phyloP scores from a whole-genome alignment of 2,329 filamentous ascomycete species.

The Colletotrichum lini region DNA sequence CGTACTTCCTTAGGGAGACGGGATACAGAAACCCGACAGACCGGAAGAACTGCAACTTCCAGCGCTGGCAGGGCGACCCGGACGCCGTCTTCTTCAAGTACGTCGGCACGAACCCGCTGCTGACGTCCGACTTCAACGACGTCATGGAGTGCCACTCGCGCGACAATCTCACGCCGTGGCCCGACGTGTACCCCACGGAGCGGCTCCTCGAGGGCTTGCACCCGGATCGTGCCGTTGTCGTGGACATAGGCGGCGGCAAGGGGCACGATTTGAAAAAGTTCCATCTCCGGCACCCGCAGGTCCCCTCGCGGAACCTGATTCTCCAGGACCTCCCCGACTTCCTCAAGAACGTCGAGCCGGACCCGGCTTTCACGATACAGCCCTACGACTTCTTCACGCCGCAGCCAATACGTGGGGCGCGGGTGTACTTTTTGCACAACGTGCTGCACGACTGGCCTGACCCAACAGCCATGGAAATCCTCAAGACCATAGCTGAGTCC shows the following conservation, averaged over 20 bases:
- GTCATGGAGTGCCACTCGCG: conserved; percentile 56
- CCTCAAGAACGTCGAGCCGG: conserved; percentile 46
- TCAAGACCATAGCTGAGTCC: conserved; percentile 25
- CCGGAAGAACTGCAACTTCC: conserved; percentile 51
- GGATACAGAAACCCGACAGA: conserved; percentile 54
- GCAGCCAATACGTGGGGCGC: conserved; percentile 57
- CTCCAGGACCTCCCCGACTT: conserved; percentile 54
- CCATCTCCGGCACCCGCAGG: conserved; percentile 46
- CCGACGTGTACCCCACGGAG: conserved; percentile 45
- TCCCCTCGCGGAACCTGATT: conserved; percentile 48
- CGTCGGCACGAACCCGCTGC: conserved; percentile 48
- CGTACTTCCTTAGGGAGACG: conserved; percentile 50
- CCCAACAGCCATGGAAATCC: conserved; percentile 42
- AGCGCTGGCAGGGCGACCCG: conserved; percentile 47
- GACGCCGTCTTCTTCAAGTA: conserved; percentile 51
- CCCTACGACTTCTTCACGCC: conserved; percentile 56
- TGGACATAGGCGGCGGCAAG: conserved; percentile 55
- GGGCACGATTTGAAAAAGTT: conserved; percentile 56
- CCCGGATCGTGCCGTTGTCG: conserved; percentile 49
- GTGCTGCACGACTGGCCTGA: conserved; percentile 48
- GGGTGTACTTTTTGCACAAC: conserved; percentile 47
- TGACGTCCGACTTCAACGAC: conserved; percentile 52
- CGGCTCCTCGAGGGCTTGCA: conserved; percentile 48
- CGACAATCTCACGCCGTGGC: conserved; percentile 55
- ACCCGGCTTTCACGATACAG: conserved; percentile 48